Percentiles rank a stretch among this genome's conserved stretches.
These are phyloP conservation scores for Stagonosporopsis tanaceti DNA, from an alignment of 2,329 filamentous ascomycete species.

Conservation along the genomic window DNA sequence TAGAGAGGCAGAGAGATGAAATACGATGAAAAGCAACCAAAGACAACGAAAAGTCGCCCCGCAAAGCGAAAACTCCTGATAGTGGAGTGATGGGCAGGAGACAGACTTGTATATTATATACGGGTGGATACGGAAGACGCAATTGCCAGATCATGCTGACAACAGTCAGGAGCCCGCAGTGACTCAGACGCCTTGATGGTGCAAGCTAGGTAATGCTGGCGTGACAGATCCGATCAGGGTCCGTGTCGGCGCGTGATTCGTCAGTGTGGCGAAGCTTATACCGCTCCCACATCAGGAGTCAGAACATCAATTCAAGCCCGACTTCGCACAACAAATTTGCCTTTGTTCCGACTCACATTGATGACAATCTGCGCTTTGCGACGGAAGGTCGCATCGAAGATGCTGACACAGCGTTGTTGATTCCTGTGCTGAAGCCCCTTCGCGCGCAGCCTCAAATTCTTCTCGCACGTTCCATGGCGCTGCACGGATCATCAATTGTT, in stretches of 20 bases:
- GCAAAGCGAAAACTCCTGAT: constrained; percentile 40
- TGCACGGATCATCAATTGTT: constrained; percentile 17
- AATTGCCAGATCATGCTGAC: constrained; percentile 32
- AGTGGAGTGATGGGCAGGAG: constrained; percentile 22
- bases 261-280: constrained; percentile 40
- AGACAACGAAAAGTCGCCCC: constrained; percentile 37
- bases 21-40: not conserved
- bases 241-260: constrained; percentile 41
- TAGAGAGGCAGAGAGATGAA: constrained; percentile 17
- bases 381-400: constrained; percentile 9
- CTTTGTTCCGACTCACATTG: constrained; percentile 18
- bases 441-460: constrained; percentile 5
- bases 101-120: constrained; percentile 42
- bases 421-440: not conserved
- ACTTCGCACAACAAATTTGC: constrained; percentile 21
- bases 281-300: constrained; percentile 36
- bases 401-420: not conserved
- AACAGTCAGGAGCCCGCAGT: constrained; percentile 44
- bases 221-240: constrained; percentile 31
- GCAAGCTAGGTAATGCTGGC: constrained; percentile 29
- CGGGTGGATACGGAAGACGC: constrained; percentile 18
- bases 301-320: constrained; percentile 25
- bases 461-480: constrained; percentile 21
- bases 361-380: constrained; percentile 1
- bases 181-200: constrained; percentile 44